phyloP scores from a whole-genome alignment of 495 filamentous ascomycete genomes.

The Clavariopsis aquatica region DNA sequence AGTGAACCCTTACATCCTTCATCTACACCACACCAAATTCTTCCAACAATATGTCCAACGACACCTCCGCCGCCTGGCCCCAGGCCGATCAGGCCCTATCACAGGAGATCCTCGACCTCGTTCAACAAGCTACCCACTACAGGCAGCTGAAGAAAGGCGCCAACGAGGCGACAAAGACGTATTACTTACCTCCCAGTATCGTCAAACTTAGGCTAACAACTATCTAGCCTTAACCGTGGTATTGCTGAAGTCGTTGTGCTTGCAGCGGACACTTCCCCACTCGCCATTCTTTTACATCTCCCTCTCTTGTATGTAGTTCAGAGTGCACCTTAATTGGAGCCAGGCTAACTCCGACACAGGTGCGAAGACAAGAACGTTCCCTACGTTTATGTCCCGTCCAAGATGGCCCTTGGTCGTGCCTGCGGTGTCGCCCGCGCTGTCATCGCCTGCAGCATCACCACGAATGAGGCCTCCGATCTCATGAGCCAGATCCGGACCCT shows the following conservation, averaged over 20 bases:
- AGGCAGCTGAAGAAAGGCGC: conserved; percentile 66
- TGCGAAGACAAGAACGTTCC: conserved; percentile 53
- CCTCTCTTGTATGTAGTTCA: conserved; percentile 68
- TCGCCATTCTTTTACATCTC: conserved; percentile 90
- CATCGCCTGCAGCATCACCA: conserved; percentile 83
- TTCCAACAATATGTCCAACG: conserved; percentile 19
- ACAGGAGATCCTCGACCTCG: conserved; percentile 57
- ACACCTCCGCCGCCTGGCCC: conserved; percentile 70
- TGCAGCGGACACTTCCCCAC: conserved; percentile 65
- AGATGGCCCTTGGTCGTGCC: conserved; percentile 73
- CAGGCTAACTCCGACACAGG: background rate
- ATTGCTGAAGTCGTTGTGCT: conserved; percentile 85
- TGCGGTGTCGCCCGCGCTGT: conserved; percentile 60
- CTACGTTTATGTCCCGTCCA: conserved; percentile 69
- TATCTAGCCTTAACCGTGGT: conserved; percentile 68
- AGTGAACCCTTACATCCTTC: conserved; percentile 22
- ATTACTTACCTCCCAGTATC: conserved; percentile 39
- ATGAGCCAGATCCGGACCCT: conserved; percentile 78
- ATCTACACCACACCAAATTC: background rate
- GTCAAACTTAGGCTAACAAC: conserved; percentile 40
- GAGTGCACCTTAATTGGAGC: conserved; percentile 47
- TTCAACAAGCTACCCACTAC: conserved; percentile 68
- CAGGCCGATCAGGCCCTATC: conserved; percentile 63
- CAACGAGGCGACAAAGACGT: conserved; percentile 72
- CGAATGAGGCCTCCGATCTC: conserved; percentile 89